These are phyloP conservation scores for Xylaria sp. DNA, from an alignment of 2,329 filamentous ascomycete species.

Conservation along the genomic window DNA sequence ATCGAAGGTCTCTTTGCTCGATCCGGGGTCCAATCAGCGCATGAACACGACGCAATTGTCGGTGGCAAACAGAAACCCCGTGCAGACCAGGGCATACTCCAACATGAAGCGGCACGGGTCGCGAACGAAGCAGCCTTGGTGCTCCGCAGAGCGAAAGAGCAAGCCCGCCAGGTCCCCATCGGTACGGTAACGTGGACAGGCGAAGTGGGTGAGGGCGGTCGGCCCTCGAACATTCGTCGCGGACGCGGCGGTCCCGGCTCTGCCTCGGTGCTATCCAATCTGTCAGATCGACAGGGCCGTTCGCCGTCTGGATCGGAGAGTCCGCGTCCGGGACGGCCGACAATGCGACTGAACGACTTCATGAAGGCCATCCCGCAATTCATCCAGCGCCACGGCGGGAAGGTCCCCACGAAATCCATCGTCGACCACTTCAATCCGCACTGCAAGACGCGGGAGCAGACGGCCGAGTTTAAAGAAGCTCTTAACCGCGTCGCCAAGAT, in stretches of 20 bases:
- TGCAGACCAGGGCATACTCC: slow-evolving; percentile 81
- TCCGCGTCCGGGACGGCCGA: slow-evolving; percentile 41
- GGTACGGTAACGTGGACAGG: slow-evolving; percentile 96
- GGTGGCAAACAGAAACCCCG: slow-evolving; percentile 77
- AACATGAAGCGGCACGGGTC: slow-evolving; percentile 82
- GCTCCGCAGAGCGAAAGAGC: slow-evolving; percentile 77
- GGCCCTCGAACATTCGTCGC: slow-evolving; percentile 68
- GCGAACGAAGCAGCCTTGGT: slow-evolving; percentile 82
- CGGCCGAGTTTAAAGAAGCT: slow-evolving; percentile 83
- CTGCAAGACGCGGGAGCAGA: slow-evolving; percentile 75
- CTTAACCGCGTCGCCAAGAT: slow-evolving; percentile 80
- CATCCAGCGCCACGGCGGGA: slow-evolving; percentile 79
- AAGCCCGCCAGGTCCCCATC: slow-evolving; percentile 77
- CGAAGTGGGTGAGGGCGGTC: slow-evolving; percentile 79
- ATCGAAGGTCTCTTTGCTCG: slow-evolving; percentile 90
- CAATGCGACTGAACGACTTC: slow-evolving; percentile 52
- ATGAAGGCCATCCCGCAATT: slow-evolving; percentile 74
- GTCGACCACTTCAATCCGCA: slow-evolving; percentile 90
- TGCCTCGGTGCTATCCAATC: slow-evolving; percentile 64
- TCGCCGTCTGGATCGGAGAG: slow-evolving; percentile 59
- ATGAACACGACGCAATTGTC: slow-evolving; percentile 93
- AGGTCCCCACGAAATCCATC: slow-evolving; percentile 83
- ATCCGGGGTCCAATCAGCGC: slow-evolving; percentile 86
- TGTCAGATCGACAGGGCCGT: slow-evolving; percentile 67
- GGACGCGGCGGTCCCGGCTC: slow-evolving; percentile 63